Evolutionary conservation across 129 eudicot genomes (phyloP).

Genomic region (Mikania micrantha): DNA sequence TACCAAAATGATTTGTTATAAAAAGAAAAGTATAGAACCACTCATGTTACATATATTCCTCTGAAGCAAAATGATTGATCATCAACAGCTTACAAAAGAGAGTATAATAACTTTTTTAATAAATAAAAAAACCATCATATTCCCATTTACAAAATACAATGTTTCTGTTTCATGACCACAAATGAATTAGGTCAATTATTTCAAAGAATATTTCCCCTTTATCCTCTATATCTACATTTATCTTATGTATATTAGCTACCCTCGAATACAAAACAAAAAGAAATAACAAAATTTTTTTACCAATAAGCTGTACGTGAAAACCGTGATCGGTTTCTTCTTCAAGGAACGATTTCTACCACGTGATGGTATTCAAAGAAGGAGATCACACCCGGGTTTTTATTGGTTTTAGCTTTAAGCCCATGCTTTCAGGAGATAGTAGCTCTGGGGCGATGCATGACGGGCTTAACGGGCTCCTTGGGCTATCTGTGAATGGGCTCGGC

Average conservation of each 20-base stretch:
- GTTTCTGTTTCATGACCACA: conserved; percentile 33
- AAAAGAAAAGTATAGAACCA: neutral
- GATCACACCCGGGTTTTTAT: conserved; percentile 75
- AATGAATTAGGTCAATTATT: conserved; percentile 30
- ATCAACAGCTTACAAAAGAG: conserved; percentile 23
- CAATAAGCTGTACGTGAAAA: conserved; percentile 18
- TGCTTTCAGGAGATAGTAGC: conserved; percentile 91
- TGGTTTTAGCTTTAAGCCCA: conserved; percentile 96
- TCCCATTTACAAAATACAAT: conserved; percentile 37
- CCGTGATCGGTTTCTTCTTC: neutral
- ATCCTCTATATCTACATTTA: conserved; percentile 33
- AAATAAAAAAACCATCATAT: conserved; percentile 29
- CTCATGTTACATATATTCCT: conserved; percentile 20
- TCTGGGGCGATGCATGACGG: conserved; percentile 85
- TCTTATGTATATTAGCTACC: conserved; percentile 26
- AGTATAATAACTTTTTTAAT: conserved; percentile 19
- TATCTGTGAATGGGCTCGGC: conserved; percentile 53
- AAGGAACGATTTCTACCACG: neutral
- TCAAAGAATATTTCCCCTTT: conserved; percentile 29
- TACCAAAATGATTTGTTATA: neutral
- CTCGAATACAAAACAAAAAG: conserved; percentile 15
- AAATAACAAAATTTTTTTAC: conserved; percentile 6
- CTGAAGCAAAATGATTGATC: conserved; percentile 24
- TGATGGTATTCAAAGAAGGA: neutral
- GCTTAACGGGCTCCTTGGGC: conserved; percentile 94